Evolutionary conservation across 805 yeast species (phyloP).

Genomic region (Metschnikowia continentalis): DNA sequence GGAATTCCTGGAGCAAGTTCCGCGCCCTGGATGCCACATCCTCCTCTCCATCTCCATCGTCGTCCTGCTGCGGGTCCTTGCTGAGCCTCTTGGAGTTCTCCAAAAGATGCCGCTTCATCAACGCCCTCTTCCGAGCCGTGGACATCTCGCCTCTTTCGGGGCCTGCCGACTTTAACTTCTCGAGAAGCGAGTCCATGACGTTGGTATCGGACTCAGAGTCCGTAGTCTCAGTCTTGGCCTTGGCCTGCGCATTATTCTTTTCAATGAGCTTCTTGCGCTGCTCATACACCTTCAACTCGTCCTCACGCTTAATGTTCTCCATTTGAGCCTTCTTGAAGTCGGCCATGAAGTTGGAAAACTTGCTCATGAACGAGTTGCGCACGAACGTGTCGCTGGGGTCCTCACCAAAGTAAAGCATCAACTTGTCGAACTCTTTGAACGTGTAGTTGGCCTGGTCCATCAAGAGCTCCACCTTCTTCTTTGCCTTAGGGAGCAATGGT

Average conservation of each 20-base stretch:
- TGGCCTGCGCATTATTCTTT: constrained; percentile 33
- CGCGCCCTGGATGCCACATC: constrained; percentile 61
- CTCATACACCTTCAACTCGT: constrained; percentile 66
- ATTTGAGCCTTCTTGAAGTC: constrained; percentile 62
- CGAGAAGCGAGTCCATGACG: constrained; percentile 83
- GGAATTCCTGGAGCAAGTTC: constrained; percentile 55
- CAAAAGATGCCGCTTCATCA: constrained; percentile 60
- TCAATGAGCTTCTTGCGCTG: constrained; percentile 64
- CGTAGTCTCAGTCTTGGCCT: constrained; percentile 17
- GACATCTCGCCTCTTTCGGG: constrained; percentile 73
- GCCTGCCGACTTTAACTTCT: constrained; percentile 82
- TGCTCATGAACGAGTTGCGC: constrained; percentile 57
- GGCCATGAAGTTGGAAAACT: constrained; percentile 54
- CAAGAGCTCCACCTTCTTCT: constrained; percentile 47
- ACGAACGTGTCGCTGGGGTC: constrained; percentile 52
- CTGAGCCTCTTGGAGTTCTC: constrained; percentile 27
- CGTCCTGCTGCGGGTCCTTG: neutral
- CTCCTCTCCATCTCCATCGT: constrained; percentile 19
- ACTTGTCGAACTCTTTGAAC: constrained; percentile 47
- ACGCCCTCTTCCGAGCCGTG: constrained; percentile 75
- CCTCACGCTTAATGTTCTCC: constrained; percentile 66
- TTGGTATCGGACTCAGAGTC: constrained; percentile 41
- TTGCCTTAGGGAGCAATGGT: constrained; percentile 53
- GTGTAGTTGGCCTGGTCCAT: constrained; percentile 49
- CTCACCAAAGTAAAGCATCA: constrained; percentile 73